These are phyloP conservation scores for Hevea brasiliensis DNA, from an alignment of 345 rosid species.

Conservation along the genomic window DNA sequence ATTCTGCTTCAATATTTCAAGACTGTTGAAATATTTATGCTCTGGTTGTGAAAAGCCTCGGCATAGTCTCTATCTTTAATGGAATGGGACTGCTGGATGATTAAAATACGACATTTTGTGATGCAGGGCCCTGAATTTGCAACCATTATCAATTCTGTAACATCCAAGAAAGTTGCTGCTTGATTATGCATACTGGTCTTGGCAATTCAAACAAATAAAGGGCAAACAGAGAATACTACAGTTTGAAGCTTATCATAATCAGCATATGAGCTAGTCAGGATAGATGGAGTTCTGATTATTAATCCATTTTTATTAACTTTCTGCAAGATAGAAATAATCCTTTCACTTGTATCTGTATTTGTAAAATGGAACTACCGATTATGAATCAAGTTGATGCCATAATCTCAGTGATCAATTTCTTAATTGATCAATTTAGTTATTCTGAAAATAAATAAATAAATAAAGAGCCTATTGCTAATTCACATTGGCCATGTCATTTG, in stretches of 20 bases:
- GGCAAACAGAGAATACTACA: conserved; percentile 9
- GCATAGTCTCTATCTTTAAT: background rate
- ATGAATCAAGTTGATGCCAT: background rate
- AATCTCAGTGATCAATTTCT: background rate
- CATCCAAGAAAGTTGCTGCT: conserved; percentile 84
- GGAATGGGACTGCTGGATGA: background rate
- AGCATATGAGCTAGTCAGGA: background rate
- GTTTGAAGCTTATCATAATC: conserved; percentile 16
- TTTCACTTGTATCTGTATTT: too few species aligned
- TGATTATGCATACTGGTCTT: conserved; percentile 33
- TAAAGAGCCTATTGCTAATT: too few species aligned
- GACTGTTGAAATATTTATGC: background rate
- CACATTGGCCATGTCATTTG: background rate
- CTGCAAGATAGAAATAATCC: background rate
- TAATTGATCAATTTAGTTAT: background rate
- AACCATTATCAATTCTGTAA: conserved; percentile 83
- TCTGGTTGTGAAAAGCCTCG: background rate
- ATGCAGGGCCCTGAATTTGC: conserved; percentile 96
- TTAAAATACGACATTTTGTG: conserved; percentile 11
- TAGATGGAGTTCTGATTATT: conserved; percentile 15
- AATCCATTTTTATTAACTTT: background rate
- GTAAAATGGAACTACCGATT: background rate
- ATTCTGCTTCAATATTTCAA: background rate
- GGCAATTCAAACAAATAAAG: conserved; percentile 11
- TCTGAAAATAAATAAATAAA: too few species aligned